phyloP scores from a whole-genome alignment of 106 monocot species.

The Dioscorea zingiberensis region DNA sequence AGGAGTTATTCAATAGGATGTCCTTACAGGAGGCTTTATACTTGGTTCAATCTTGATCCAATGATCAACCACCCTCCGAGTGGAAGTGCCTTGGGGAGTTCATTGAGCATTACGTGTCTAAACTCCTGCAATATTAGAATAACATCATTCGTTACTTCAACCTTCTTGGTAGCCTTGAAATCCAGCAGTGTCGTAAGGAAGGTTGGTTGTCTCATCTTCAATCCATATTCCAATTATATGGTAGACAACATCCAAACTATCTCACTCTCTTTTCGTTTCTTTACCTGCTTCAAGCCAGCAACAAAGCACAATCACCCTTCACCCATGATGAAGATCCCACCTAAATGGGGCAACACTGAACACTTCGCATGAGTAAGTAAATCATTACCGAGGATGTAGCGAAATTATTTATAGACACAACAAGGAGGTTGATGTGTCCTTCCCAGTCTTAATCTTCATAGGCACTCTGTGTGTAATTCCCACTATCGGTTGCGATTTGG shows the following conservation, averaged over 20 bases:
- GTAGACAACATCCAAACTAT: not conserved
- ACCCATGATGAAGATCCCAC: too few relatives aligned
- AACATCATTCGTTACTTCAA: not conserved
- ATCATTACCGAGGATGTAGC: not conserved
- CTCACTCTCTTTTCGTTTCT: not conserved
- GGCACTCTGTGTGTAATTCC: not conserved
- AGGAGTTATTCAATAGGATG: not conserved
- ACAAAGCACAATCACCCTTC: not conserved
- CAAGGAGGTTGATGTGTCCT: not conserved
- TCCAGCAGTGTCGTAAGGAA: not conserved
- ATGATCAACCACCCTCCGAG: not conserved
- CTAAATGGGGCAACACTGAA: too few relatives aligned
- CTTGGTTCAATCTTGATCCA: not conserved
- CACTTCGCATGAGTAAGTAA: too few relatives aligned
- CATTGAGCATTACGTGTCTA: not conserved
- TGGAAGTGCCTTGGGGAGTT: not conserved
- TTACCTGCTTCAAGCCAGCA: not conserved
- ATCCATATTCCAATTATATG: not conserved
- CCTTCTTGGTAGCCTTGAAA: not conserved
- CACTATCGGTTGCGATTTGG: not conserved
- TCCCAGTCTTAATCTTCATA: not conserved
- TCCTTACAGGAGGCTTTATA: not conserved
- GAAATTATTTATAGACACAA: not conserved
- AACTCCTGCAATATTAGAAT: not conserved
- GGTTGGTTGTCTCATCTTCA: not conserved